phyloP scores from a whole-genome alignment of 352 stramenopile genomes.

The Pythium phragmitis region DNA sequence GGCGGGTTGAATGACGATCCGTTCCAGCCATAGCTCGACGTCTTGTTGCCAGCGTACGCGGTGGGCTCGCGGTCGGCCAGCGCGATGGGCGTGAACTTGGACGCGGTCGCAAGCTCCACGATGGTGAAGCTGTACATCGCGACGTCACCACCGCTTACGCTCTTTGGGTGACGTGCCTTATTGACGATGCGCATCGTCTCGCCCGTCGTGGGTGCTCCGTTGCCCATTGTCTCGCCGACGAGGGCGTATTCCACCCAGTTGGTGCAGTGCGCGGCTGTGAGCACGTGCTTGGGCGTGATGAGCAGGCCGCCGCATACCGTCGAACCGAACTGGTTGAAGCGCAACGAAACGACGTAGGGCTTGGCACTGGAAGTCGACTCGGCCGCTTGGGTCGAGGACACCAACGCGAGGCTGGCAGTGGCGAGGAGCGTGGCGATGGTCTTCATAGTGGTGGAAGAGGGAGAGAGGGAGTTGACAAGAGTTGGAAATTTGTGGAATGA shows the following conservation, averaged over 20 bases:
- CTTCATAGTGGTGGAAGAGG: neutral
- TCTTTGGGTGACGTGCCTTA: neutral
- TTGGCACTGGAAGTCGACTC: neutral
- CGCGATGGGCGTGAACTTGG: slow-evolving; percentile 6
- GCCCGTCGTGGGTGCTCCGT: neutral
- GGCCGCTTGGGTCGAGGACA: neutral
- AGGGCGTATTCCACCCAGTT: neutral
- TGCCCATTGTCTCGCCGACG: neutral
- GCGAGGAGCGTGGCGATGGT: neutral
- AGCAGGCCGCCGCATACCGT: slow-evolving; percentile 1
- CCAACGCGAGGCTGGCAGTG: neutral
- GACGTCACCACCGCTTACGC: too few species aligned
- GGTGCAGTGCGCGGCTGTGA: neutral
- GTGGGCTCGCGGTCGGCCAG: neutral
- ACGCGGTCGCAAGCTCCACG: neutral
- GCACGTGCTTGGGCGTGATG: slow-evolving; percentile 8
- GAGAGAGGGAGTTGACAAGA: neutral
- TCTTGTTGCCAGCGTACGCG: neutral
- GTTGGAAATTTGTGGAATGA: neutral
- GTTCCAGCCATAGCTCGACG: slow-evolving; percentile 4
- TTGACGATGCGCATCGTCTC: neutral
- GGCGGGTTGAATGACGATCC: neutral
- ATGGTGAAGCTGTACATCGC: neutral
- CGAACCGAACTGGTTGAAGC: neutral
- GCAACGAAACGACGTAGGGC: neutral